phyloP scores from a whole-genome alignment of 176 grass and related monocot genomes.

The Musa acuminata region DNA sequence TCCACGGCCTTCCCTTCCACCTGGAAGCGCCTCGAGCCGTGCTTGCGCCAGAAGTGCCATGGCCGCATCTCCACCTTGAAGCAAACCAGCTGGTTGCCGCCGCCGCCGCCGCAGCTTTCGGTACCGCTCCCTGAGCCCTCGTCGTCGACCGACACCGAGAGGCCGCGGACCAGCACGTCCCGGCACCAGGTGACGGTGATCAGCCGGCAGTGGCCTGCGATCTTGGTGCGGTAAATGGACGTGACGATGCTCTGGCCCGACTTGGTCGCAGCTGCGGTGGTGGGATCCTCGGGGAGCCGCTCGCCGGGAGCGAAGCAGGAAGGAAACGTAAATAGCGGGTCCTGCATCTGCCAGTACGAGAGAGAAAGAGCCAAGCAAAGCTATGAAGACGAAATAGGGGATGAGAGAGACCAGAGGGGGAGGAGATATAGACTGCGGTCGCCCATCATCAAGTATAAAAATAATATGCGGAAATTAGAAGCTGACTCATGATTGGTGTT shows the following conservation, averaged over 20 bases:
- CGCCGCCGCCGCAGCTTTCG: slow-evolving; percentile 3
- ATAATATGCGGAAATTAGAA: too few species aligned
- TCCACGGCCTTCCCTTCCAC: slow-evolving; percentile 36
- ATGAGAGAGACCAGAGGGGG: not conserved
- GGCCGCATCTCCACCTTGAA: slow-evolving; percentile 62
- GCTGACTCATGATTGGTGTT: too few species aligned
- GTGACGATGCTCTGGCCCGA: slow-evolving; percentile 41
- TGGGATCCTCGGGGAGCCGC: not conserved
- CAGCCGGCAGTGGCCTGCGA: slow-evolving; percentile 60
- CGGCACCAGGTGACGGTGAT: slow-evolving; percentile 64
- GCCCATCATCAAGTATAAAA: too few species aligned
- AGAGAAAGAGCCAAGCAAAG: too few species aligned
- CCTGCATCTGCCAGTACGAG: not conserved
- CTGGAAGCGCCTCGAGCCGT: slow-evolving; percentile 42
- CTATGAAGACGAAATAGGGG: not conserved
- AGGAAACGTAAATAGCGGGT: not conserved
- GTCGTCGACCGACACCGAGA: slow-evolving; percentile 36
- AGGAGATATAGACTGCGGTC: not conserved
- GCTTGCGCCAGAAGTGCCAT: slow-evolving; percentile 74
- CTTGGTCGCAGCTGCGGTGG: slow-evolving; percentile 20
- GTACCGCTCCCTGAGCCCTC: not conserved
- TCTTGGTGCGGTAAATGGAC: slow-evolving; percentile 77
- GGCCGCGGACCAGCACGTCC: slow-evolving; percentile 49
- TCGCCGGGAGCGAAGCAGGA: slow-evolving; percentile 4
- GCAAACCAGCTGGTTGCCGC: slow-evolving; percentile 11